Evolutionary conservation across 768 basidiomycete genomes (phyloP).

Genomic region (Psilocybe tampanensis): DNA sequence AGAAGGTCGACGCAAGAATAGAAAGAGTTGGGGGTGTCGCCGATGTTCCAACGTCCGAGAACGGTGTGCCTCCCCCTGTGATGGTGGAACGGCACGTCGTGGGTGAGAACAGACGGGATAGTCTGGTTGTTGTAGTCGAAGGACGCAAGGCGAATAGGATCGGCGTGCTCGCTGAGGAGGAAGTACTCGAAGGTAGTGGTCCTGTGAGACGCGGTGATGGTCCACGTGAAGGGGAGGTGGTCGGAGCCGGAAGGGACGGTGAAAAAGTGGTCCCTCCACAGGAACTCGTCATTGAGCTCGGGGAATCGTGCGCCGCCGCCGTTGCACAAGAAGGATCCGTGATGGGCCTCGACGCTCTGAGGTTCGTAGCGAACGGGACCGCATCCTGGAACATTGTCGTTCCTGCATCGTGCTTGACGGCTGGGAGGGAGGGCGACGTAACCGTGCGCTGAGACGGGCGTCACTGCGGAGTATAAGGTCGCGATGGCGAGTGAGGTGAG

Average conservation of each 20-base stretch:
- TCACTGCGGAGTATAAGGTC: not conserved
- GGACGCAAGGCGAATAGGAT: not conserved
- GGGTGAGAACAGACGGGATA: not conserved
- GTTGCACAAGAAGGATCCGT: conserved; percentile 5
- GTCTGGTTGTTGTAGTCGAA: not conserved
- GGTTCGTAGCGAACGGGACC: conserved; percentile 4
- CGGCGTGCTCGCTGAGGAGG: not conserved
- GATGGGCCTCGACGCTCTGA: conserved; percentile 8
- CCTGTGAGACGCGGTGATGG: conserved; percentile 3
- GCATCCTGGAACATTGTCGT: not conserved
- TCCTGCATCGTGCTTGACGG: conserved; percentile 5
- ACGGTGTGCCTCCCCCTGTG: conserved; percentile 2
- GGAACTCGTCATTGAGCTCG: conserved; percentile 6
- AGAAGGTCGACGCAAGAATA: conserved; percentile 11
- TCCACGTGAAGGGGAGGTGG: conserved; percentile 7
- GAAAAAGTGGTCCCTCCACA: not conserved
- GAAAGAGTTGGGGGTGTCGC: conserved; percentile 7
- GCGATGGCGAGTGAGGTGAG: not conserved
- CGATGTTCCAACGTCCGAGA: conserved; percentile 11
- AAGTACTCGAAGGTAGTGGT: conserved; percentile 9
- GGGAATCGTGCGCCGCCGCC: conserved; percentile 1
- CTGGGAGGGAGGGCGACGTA: conserved; percentile 7
- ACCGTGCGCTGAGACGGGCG: conserved; percentile 4
- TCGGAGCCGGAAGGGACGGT: not conserved
- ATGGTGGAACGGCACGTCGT: not conserved